Evolutionary conservation across 2,329 filamentous ascomycete species (phyloP).

Genomic region (Alternaria postmessia): DNA sequence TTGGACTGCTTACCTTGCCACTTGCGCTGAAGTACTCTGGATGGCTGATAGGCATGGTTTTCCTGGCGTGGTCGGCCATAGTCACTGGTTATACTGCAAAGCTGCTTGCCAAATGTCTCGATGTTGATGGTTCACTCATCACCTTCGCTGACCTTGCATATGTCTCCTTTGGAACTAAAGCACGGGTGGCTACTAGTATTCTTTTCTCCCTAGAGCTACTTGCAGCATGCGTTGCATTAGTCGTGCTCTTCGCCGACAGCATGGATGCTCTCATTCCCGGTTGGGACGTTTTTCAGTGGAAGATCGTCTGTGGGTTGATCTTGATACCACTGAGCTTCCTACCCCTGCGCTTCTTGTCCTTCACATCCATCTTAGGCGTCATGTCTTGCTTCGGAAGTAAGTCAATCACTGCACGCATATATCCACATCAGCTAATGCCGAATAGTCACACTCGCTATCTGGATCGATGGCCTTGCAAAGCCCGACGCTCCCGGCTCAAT

Average conservation of each 20-base stretch:
- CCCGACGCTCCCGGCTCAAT: constrained; percentile 81
- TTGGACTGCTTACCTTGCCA: constrained; percentile 87
- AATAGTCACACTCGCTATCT: constrained; percentile 81
- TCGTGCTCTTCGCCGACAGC: constrained; percentile 96
- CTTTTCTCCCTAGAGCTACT: constrained; percentile 89
- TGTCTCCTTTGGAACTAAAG: constrained; percentile 84
- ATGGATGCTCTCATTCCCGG: constrained; percentile 79
- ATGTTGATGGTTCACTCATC: constrained; percentile 83
- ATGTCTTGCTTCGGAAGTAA: constrained; percentile 85
- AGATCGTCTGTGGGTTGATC: constrained; percentile 80
- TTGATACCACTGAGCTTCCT: constrained; percentile 85
- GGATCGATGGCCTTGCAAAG: constrained; percentile 88
- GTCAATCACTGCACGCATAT: constrained; percentile 50
- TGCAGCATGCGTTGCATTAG: constrained; percentile 85
- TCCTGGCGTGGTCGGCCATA: constrained; percentile 75
- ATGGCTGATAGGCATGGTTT: constrained; percentile 82
- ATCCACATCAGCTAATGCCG: constrained; percentile 34
- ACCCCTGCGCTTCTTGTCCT: constrained; percentile 82
- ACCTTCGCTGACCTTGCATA: constrained; percentile 95
- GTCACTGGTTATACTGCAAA: constrained; percentile 87
- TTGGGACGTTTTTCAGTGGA: constrained; percentile 77
- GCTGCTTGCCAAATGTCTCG: constrained; percentile 85
- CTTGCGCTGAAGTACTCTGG: constrained; percentile 87
- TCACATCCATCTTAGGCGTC: constrained; percentile 93
- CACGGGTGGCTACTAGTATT: constrained; percentile 81